phyloP scores from a whole-genome alignment of 257 asterid genomes.

The Thymus quinquecostatus region DNA sequence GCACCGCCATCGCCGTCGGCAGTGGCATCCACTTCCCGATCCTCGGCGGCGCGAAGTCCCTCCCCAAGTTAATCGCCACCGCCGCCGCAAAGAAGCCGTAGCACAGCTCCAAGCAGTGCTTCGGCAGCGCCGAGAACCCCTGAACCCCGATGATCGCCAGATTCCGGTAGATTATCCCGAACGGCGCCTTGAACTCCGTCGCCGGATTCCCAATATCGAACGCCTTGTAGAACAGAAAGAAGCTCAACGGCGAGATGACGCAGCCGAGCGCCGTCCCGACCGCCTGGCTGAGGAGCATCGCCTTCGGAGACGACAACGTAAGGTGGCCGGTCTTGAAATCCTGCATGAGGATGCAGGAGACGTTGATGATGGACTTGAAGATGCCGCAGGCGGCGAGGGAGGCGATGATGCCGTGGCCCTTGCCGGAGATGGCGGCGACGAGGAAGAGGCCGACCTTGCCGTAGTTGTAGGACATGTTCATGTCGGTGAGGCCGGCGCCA shows the following conservation, averaged over 20 bases:
- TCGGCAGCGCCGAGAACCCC: constrained; percentile 75
- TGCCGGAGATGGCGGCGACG: constrained; percentile 70
- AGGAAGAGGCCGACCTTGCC: constrained; percentile 78
- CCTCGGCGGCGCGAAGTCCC: constrained; percentile 49
- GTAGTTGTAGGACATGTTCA: constrained; percentile 77
- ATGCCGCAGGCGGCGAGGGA: constrained; percentile 72
- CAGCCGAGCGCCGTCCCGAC: constrained; percentile 76
- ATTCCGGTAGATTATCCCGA: constrained; percentile 63
- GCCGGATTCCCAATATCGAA: constrained; percentile 78
- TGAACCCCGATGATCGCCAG: constrained; percentile 67
- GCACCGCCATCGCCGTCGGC: constrained; percentile 76
- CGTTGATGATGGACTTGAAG: constrained; percentile 57
- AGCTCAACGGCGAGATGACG: constrained; percentile 52
- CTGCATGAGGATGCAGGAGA: constrained; percentile 69
- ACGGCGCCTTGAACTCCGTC: constrained; percentile 77
- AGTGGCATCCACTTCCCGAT: constrained; percentile 68
- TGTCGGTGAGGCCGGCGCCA: constrained; percentile 80
- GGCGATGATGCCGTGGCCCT: constrained; percentile 68
- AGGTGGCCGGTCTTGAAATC: constrained; percentile 80
- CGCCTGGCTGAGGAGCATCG: constrained; percentile 73
- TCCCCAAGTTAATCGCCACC: constrained; percentile 46
- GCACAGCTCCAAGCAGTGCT: constrained; percentile 65
- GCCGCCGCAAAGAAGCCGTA: constrained; percentile 63
- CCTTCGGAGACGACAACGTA: constrained; percentile 63
- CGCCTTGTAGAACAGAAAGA: constrained; percentile 69